Evolutionary conservation across 495 filamentous ascomycete genomes (phyloP), one percentile per base, ranked within the genome.

Genomic region (Extremus antarcticus): DNA sequence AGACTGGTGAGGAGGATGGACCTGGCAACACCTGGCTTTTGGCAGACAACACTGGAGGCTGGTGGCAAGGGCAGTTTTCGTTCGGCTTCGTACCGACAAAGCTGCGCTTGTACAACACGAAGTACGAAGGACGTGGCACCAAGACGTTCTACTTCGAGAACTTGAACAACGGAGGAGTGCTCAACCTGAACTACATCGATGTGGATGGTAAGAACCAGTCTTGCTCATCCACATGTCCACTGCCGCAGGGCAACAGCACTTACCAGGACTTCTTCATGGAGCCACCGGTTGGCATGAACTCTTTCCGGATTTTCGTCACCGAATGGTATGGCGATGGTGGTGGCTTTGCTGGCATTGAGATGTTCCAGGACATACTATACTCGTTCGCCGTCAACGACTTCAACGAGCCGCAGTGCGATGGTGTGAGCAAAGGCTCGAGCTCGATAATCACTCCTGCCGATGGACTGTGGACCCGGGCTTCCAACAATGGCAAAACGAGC

Each of bases 141-240:
- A 83, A 85, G 68, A 80, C 80, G 16, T 98, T 87, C 72, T 78
- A 88, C 35, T 90, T 88, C 63, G 86, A 86, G 25, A 83, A 86
- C 19, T 69, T 89, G 25, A 88, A 89, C 3, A 80, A 89, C 61
- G 83, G 85, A 62, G 94, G 94, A 29, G 95, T 97, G 65, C 88
- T 97, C 86, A 96, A 97, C 67, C 77, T 98, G 59, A 95, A 90
- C 38, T 96, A 89, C 59, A 84, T 78, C 45, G 88, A 95, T 65
- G 80, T 85, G 0, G 75, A 70, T 0, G 84, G 85, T 0, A 78
- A 79, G 1, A 70, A 80, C 41, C 71, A 71, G 25, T 77, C 73
- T 47, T 98, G 92, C 69, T 87, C 90, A 35, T 79, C 78, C 48
- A 72, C 76, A 57, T 99, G 92, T 58, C 85, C 88, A 8, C 77